Evolutionary conservation across 2,329 filamentous ascomycete species (phyloP).

Genomic region (Coleophoma eucalyptorum): DNA sequence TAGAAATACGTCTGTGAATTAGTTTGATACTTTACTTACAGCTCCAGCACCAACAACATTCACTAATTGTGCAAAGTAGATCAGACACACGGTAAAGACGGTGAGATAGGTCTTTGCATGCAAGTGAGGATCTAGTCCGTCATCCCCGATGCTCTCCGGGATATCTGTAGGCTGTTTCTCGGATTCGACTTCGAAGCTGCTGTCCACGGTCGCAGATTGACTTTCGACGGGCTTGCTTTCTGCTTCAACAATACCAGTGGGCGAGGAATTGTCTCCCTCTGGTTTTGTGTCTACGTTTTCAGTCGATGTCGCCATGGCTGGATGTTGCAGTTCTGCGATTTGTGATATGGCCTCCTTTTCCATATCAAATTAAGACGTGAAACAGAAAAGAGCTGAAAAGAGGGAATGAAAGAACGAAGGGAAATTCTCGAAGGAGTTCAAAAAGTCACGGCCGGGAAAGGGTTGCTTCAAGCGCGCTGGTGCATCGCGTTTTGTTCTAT

Average conservation of each 20-base stretch:
- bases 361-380: no score
- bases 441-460: no score
- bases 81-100: slow-evolving; percentile 29
- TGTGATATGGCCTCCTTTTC: no score
- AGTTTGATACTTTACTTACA: not conserved
- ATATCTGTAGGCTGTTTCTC: not conserved
- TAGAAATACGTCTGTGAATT: not conserved
- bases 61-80: slow-evolving; percentile 32
- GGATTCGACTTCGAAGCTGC: not conserved
- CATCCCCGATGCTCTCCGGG: slow-evolving; percentile 5
- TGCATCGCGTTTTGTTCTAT: no score
- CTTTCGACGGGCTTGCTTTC: not conserved
- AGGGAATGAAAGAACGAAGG: no score
- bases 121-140: slow-evolving; percentile 19
- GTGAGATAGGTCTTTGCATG: slow-evolving; percentile 30
- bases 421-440: no score
- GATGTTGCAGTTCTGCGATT: no score
- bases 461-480: no score
- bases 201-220: not conserved
- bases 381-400: no score
- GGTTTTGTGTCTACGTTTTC: no score
- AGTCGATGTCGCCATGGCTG: no score
- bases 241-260: not conserved
- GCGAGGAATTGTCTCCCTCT: not conserved
- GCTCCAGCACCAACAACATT: slow-evolving; percentile 27